A percentile compares a stretch with the other conserved stretches of the same genome.
Evolutionary conservation across 2,329 filamentous ascomycete species (phyloP).

Genomic region (Colletotrichum sp.): DNA sequence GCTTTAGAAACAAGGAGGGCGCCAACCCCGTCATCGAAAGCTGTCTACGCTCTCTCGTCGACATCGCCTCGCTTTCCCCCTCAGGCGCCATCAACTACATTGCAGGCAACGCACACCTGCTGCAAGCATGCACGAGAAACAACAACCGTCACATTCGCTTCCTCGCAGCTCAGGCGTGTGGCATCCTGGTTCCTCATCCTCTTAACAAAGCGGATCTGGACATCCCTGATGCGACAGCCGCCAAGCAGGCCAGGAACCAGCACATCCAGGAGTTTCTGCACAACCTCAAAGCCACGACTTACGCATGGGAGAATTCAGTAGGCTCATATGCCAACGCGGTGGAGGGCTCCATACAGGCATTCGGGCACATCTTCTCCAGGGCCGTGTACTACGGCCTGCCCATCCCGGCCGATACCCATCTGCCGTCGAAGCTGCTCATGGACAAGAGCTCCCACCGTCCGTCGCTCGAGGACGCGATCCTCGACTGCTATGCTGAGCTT

Average conservation of each 20-base stretch:
- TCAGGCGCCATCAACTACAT: constrained; percentile 56
- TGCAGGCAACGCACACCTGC: constrained; percentile 49
- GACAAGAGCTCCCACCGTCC: constrained; percentile 23
- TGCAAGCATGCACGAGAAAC: constrained; percentile 66
- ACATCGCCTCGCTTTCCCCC: constrained; percentile 56
- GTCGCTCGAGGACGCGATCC: constrained; percentile 47
- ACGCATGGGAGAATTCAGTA: constrained; percentile 43
- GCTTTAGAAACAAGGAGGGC: constrained; percentile 38
- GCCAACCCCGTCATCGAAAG: constrained; percentile 44
- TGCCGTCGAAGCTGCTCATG: constrained; percentile 36
- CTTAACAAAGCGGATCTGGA: constrained; percentile 33
- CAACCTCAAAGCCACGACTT: constrained; percentile 47
- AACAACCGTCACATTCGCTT: constrained; percentile 74
- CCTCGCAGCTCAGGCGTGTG: constrained; percentile 73
- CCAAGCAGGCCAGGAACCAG: constrained; percentile 11
- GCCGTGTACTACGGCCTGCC: constrained; percentile 47
- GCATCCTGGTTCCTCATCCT: constrained; percentile 76
- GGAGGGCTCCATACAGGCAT: constrained; percentile 52
- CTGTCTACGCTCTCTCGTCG: constrained; percentile 57
- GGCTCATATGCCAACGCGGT: constrained; percentile 49
- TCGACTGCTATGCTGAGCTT: constrained; percentile 51
- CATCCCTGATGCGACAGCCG: constrained; percentile 38
- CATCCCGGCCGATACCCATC: constrained; percentile 25
- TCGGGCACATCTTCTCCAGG: constrained; percentile 48
- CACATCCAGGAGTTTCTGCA: constrained; percentile 7